phyloP scores from a whole-genome alignment of 305 asterid genomes.

The Salvia sclarea region DNA sequence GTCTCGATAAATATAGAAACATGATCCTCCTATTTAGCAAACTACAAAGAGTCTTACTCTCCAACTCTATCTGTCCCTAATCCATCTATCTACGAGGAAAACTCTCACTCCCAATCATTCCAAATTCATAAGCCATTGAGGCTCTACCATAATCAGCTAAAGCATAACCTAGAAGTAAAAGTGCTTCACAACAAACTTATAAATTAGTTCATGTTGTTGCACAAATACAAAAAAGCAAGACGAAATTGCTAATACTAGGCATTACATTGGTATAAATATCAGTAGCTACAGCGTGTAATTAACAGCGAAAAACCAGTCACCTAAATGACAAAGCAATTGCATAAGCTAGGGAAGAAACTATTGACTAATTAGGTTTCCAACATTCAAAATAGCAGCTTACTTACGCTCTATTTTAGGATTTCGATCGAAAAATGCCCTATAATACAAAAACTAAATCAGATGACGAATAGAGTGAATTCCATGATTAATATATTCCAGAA shows the following conservation, averaged over 20 bases:
- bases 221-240: slow-evolving; percentile 1
- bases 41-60: background rate
- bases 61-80: slow-evolving; percentile 5
- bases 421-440: slow-evolving; percentile 7
- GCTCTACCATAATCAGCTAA: background rate
- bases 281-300: background rate
- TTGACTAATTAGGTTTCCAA: slow-evolving; percentile 1
- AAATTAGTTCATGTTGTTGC: background rate
- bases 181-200: background rate
- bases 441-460: background rate
- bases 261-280: background rate
- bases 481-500: background rate
- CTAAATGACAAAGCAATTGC: background rate
- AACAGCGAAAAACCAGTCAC: background rate
- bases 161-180: background rate
- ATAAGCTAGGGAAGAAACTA: background rate
- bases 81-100: slow-evolving; percentile 15
- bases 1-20: slow-evolving; percentile 3
- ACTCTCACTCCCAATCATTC: background rate
- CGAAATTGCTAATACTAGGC: background rate
- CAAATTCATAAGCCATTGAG: background rate
- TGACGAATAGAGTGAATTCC: background rate
- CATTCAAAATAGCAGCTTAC: no score
- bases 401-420: slow-evolving; percentile 9
- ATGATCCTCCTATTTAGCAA: background rate